A percentile compares a stretch with the other conserved stretches of the same genome.
These are phyloP conservation scores for Penicillium ochrochloron DNA, from an alignment of 495 filamentous ascomycete genomes.

Conservation along the genomic window DNA sequence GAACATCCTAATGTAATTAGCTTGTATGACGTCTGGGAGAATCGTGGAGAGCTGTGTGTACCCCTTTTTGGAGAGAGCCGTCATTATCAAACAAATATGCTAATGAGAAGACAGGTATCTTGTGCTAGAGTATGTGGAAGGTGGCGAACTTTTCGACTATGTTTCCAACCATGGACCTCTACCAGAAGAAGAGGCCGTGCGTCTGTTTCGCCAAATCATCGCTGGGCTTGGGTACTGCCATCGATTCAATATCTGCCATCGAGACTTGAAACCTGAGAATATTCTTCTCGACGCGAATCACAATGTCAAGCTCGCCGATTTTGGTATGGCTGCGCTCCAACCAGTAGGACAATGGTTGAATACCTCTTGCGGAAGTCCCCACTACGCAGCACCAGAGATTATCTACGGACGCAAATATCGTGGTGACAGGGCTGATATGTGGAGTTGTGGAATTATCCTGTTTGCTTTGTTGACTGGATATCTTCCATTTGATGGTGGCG, in stretches of 20 bases:
- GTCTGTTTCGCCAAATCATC: constrained; percentile 89
- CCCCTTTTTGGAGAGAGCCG: not conserved
- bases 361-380: constrained; percentile 93
- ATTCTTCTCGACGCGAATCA: constrained; percentile 76
- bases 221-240: constrained; percentile 92
- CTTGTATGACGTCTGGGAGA: constrained; percentile 96
- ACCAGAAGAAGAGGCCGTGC: constrained; percentile 77
- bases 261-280: constrained; percentile 97
- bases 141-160: constrained; percentile 87
- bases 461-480: constrained; percentile 79
- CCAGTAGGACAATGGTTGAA: constrained; percentile 74
- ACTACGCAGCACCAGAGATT: constrained; percentile 94
- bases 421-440: constrained; percentile 85
- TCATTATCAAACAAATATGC: not conserved
- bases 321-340: constrained; percentile 95
- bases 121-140: constrained; percentile 93
- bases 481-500: constrained; percentile 79
- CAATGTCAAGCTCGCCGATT: constrained; percentile 91
- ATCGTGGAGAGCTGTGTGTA: constrained; percentile 83
- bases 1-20: constrained; percentile 91
- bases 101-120: constrained; percentile 67
- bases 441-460: constrained; percentile 92
- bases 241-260: constrained; percentile 90
- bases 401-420: constrained; percentile 73
- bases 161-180: constrained; percentile 70